A percentile compares a stretch with the other conserved stretches of the same genome.
phyloP scores from a whole-genome alignment of 257 asterid genomes.

The Capsicum chinense region DNA sequence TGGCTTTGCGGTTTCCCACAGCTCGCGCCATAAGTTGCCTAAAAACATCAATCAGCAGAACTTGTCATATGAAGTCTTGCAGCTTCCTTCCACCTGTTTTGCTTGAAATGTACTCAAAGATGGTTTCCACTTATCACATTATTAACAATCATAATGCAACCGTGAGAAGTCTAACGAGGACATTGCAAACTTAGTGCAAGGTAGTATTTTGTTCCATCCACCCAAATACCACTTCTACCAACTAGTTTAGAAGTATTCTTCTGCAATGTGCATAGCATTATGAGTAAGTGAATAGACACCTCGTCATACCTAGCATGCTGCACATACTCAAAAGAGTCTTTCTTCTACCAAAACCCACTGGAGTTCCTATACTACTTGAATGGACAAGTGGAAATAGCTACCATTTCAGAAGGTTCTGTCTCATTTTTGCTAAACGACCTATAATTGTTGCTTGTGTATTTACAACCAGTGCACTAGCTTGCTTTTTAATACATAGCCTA shows the following conservation, averaged over 20 bases:
- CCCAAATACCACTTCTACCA: constrained; percentile 17
- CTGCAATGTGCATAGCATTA: constrained; percentile 4
- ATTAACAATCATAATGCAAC: constrained; percentile 12
- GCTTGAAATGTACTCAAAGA: neutral
- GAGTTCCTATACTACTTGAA: constrained; percentile 9
- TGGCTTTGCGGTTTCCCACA: constrained; percentile 97
- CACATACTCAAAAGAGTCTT: neutral
- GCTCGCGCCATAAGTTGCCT: constrained; percentile 99
- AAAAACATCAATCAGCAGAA: constrained; percentile 35
- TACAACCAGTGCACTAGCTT: constrained; percentile 5
- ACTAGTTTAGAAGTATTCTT: neutral
- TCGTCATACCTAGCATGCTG: neutral
- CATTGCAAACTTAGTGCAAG: neutral
- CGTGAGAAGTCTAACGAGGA: neutral
- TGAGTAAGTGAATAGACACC: constrained; percentile 13
- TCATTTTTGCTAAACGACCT: neutral
- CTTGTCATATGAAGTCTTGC: constrained; percentile 7
- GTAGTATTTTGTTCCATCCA: neutral
- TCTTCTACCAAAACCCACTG: neutral
- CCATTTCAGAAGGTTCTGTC: neutral
- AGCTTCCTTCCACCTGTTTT: neutral
- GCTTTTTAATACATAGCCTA: neutral
- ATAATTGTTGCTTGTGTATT: neutral
- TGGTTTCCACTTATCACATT: neutral
- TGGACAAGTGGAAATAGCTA: neutral